These are phyloP conservation scores for Alternaria rosae DNA, from an alignment of 2,329 filamentous ascomycete genomes.

Conservation along the genomic window DNA sequence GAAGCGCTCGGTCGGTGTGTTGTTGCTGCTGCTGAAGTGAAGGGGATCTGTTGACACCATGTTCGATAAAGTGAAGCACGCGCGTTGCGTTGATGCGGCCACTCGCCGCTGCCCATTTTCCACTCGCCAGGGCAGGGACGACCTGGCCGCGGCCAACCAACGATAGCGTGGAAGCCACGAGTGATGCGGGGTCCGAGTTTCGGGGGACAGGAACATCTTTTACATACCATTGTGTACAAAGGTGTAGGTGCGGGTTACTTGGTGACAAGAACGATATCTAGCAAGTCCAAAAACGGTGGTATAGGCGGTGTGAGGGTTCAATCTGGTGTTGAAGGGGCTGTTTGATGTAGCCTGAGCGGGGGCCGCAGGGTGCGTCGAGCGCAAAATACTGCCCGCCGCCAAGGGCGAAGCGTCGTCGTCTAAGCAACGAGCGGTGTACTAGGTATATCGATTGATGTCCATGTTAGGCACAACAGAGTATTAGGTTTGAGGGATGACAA, in stretches of 20 bases:
- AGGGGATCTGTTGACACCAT: neutral
- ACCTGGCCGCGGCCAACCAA: conserved; percentile 17
- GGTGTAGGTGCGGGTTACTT: neutral
- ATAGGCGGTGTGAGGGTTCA: conserved; percentile 17
- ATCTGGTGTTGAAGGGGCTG: conserved; percentile 26
- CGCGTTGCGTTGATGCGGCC: conserved; percentile 16
- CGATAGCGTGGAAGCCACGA: conserved; percentile 13
- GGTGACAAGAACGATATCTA: conserved; percentile 8
- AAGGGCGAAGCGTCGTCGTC: conserved; percentile 13
- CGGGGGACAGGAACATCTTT: neutral
- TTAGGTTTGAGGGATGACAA: neutral
- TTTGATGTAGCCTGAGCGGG: conserved; percentile 30
- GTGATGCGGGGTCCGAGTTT: neutral
- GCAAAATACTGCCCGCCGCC: conserved; percentile 30
- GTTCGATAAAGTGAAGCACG: conserved; percentile 2
- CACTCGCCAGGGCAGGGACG: conserved; percentile 19
- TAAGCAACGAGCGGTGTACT: conserved; percentile 17
- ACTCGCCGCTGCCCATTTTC: conserved; percentile 13
- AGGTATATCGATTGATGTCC: neutral
- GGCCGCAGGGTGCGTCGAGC: conserved; percentile 37
- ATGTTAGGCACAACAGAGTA: neutral
- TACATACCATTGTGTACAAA: conserved; percentile 30
- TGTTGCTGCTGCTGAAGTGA: neutral
- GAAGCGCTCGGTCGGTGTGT: conserved; percentile 2
- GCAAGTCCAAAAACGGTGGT: conserved; percentile 13